Base-by-base conservation (phyloP, 2,329 filamentous ascomycete genomes). In the Dendrostoma leiphaemia region DNA sequence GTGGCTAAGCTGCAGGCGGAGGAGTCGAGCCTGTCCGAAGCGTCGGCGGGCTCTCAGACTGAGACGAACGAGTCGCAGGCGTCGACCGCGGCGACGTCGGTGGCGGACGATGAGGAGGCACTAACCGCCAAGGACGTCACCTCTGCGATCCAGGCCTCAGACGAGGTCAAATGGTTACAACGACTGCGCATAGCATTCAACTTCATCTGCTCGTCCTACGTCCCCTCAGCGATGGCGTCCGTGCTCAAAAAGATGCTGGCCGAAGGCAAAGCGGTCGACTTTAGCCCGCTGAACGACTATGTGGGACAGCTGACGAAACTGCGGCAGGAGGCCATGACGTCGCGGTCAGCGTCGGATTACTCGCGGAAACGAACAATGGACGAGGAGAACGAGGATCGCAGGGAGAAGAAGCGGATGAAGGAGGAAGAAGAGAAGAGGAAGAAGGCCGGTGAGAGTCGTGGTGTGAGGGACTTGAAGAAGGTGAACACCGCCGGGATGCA, bases 401-500 rank as follows among this genome's bases (percentile, higher is more conserved):
- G 84, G 3, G 89, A 92, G 68, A 96, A 94, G 82, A 92, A 88
- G 74, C 78, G 87, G 40, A 92, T 86, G 69, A 84, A 88, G 72
- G 91, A 96, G 48, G 93, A 96, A 58, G 92, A 96, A 56, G 92
- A 96, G 56, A 89, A 87, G 74, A 87, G 84, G 69, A 92, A 86
- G 71, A 92, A 95, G 73, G 83, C 82, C 3, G 77, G 76, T 23
- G 82, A 90, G 72, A 94, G 89, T 59, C 79, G 85, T 26, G 92
- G 84, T 0, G 84, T 97, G 1, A 86, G 85, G 67, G 82, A 92
- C 45, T 69, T 99, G 65, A 89, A 89, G 69, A 99, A 97, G 74
- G 93, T 92, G 45, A 89, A 97, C 71, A 92, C 88, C 0, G 83
- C 74, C 21, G 94, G 94, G 1, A 99, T 99, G 94, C 94, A 89